Evolutionary conservation across 768 basidiomycete genomes (phyloP), one percentile per base, ranked within the genome.

Genomic region (Lentinula sp.): DNA sequence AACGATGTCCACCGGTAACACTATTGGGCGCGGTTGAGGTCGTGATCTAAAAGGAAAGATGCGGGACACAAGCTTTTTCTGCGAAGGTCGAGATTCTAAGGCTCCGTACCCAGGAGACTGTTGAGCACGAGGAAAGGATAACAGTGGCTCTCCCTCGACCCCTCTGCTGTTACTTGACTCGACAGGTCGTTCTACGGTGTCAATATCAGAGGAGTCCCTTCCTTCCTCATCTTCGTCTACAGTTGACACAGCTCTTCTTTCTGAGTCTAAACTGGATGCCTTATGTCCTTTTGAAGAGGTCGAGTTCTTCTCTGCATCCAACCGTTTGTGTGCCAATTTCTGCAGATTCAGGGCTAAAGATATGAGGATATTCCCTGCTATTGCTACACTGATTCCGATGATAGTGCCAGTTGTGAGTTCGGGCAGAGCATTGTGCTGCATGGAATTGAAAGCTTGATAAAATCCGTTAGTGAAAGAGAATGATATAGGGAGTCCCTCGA

Each of bases 261-360:
- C 59, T 7, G 32, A 46, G 43, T 40, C 35, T 50, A 37, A 18
- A 23, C 28, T 52, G 10, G 59, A 8, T 40, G 56, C 8, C 18
- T 49, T 45, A 16, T 35, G 9, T n/a, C 23, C n/a, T 23, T 61
- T 45, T 2, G 40, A 23, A 18, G 23, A 43, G 16, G 35, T 43
- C 65, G 48, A 35, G 51, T 32, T 51, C 57, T 70, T 70, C 63
- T 69, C 70, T 32, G 68, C 74, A 65, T 85, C 84, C 35, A 90
- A 77, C 32, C 88, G 81, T 65, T 82, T 80, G 75, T 96, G 95
- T 1, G 93, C 93, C 16, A 96, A 82, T 70, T 97, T 98, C 74
- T 98, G 95, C 37, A 91, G 76, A 74, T 97, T 97, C 64, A 98
- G 80, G 15, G 93, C 95, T 23, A 95, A 80, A 9, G 90, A 91